Conservation (phyloP, 164 flowering plant species). For the Magnolia changhungtana region DNA sequence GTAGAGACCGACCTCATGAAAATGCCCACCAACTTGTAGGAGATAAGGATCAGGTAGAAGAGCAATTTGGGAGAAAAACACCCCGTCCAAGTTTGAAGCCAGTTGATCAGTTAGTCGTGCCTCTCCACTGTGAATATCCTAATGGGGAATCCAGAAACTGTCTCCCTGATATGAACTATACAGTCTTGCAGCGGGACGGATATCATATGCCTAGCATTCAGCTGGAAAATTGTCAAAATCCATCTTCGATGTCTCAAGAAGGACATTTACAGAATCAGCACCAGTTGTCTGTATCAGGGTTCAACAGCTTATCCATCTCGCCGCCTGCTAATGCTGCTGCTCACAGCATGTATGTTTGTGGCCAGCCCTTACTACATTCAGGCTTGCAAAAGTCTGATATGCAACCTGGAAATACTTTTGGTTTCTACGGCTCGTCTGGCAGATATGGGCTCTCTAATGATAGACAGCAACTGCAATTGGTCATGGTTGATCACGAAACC, state of each 20-base stretch:
- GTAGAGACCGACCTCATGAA: conserved; percentile 4
- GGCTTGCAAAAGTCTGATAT: conserved; percentile 28
- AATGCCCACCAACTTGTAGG: conserved; percentile 11
- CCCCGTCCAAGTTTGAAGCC: conserved; percentile 17
- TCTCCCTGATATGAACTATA: conserved; percentile 45
- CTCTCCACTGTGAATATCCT: conserved; percentile 14
- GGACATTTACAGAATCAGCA: conserved; percentile 24
- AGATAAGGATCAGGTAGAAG: conserved; percentile 30
- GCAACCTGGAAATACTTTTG: conserved; percentile 27
- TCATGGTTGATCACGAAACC: conserved; percentile 22
- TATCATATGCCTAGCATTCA: conserved; percentile 23
- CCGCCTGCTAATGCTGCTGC: conserved; percentile 26
- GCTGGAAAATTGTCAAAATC: conserved; percentile 25
- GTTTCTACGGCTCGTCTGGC: conserved; percentile 25
- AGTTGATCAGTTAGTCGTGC: conserved; percentile 19
- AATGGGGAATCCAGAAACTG: conserved; percentile 23
- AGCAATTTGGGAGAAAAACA: conserved; percentile 34
- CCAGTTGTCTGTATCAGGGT: conserved; percentile 25
- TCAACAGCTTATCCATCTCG: conserved; percentile 24
- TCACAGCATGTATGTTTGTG: conserved; percentile 44
- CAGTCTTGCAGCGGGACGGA: conserved; percentile 20
- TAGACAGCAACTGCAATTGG: conserved; percentile 27
- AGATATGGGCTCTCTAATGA: conserved; percentile 27
- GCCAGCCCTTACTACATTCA: conserved; percentile 39
- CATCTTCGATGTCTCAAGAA: conserved; percentile 28